Percentiles rank a stretch among this genome's conserved stretches.
These are phyloP conservation scores for Boehmeria nivea DNA, from an alignment of 306 rosid genomes.

Conservation along the genomic window DNA sequence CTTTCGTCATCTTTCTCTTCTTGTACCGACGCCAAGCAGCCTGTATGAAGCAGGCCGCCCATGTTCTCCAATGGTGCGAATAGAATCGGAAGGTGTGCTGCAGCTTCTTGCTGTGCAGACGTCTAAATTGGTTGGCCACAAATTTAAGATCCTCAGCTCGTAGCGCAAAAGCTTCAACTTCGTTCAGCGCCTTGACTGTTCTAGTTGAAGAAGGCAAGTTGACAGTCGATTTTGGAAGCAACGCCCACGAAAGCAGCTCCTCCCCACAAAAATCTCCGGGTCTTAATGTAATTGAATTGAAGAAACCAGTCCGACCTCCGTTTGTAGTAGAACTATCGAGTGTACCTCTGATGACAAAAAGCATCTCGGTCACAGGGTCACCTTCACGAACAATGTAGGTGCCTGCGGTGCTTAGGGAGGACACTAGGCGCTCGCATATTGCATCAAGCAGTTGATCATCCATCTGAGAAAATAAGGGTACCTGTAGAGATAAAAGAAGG, in stretches of 20 bases:
- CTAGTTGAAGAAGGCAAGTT: conserved; percentile 93
- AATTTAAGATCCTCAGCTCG: conserved; percentile 94
- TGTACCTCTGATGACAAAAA: conserved; percentile 82
- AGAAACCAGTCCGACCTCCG: conserved; percentile 93
- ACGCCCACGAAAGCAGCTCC: conserved; percentile 95
- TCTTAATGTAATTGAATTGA: conserved; percentile 75
- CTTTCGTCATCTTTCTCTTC: conserved; percentile 52
- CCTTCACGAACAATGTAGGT: conserved; percentile 94
- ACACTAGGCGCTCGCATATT: conserved; percentile 87
- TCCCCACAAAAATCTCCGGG: conserved; percentile 98
- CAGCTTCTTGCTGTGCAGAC: conserved; percentile 93
- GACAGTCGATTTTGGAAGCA: conserved; percentile 73
- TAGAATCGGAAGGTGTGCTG: conserved; percentile 94
- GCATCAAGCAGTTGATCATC: conserved; percentile 96
- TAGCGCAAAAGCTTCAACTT: conserved; percentile 94
- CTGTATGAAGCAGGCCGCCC: conserved; percentile 99
- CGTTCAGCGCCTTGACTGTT: conserved; percentile 62
- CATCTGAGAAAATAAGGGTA: conserved; percentile 96
- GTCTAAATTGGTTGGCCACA: conserved; percentile 93
- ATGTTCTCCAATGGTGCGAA: conserved; percentile 97
- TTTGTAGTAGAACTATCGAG: conserved; percentile 90
- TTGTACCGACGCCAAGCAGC: conserved; percentile 93
- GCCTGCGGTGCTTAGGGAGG: conserved; percentile 83
- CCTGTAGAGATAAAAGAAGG: conserved; percentile 40
- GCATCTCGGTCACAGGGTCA: conserved; percentile 92